These are phyloP conservation scores for Dryadomyces sulphureus DNA, from an alignment of 2,329 filamentous ascomycete genomes.

Conservation along the genomic window DNA sequence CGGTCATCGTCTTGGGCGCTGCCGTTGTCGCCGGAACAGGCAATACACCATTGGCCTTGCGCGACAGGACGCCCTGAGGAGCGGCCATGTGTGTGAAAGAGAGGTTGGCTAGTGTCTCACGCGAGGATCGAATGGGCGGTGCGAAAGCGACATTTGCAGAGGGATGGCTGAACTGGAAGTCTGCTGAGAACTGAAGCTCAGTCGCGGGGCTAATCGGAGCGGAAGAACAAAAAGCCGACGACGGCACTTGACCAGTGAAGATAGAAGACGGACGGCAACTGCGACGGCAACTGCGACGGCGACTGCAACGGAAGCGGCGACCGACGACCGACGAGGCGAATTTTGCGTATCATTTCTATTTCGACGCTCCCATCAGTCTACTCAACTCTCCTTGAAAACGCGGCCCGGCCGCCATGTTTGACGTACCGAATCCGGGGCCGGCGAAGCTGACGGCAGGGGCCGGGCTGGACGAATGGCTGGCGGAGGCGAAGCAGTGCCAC, in stretches of 20 bases:
- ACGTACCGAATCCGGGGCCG: slow-evolving; percentile 76
- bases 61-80: slow-evolving; percentile 16
- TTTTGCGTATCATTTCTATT: too few relatives aligned
- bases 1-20: slow-evolving; percentile 18
- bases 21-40: slow-evolving; percentile 27
- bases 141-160: too few relatives aligned
- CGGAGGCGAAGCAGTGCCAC: slow-evolving; percentile 92
- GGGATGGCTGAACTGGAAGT: background rate
- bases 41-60: slow-evolving; percentile 36
- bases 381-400: too few relatives aligned
- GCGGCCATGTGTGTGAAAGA: slow-evolving; percentile 6
- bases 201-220: background rate
- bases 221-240: background rate
- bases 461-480: slow-evolving; percentile 89
- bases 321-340: too few relatives aligned
- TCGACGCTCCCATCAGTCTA: too few relatives aligned
- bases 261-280: too few relatives aligned
- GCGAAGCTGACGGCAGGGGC: slow-evolving; percentile 72
- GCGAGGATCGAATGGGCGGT: too few relatives aligned
- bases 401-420: slow-evolving; percentile 22
- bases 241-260: too few relatives aligned
- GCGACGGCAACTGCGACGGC: too few relatives aligned
- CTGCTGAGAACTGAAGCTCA: background rate
- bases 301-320: too few relatives aligned
- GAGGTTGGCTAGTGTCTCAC: too few relatives aligned